Evolutionary conservation across 2,329 filamentous ascomycete species (phyloP).

Genomic region (Stemphylium lycopersici): DNA sequence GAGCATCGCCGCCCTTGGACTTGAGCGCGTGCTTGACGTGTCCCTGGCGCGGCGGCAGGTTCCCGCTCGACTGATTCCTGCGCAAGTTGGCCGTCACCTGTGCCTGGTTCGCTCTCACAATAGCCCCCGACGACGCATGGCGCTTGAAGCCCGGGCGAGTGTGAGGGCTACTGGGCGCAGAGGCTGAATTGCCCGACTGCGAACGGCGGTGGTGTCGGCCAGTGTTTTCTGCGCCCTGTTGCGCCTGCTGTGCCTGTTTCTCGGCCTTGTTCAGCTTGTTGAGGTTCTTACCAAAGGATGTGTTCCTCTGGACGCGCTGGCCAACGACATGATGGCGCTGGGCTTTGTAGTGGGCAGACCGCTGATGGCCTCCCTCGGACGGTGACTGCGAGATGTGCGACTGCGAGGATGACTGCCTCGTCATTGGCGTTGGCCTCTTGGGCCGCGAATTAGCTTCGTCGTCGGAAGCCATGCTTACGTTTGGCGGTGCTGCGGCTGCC

Average conservation of each 20-base stretch:
- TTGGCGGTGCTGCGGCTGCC: slow-evolving; percentile 31
- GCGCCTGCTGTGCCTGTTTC: slow-evolving; percentile 29
- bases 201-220: slow-evolving; percentile 47
- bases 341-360: slow-evolving; percentile 40
- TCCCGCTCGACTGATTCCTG: slow-evolving; percentile 55
- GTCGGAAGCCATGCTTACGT: slow-evolving; percentile 45
- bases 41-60: slow-evolving; percentile 51
- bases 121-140: slow-evolving; percentile 50
- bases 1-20: slow-evolving; percentile 41
- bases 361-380: slow-evolving; percentile 36
- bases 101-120: slow-evolving; percentile 42
- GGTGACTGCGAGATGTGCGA: slow-evolving; percentile 48
- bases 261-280: slow-evolving; percentile 49
- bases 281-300: slow-evolving; percentile 51
- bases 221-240: slow-evolving; percentile 34
- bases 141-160: slow-evolving; percentile 50
- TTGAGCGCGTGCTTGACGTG: slow-evolving; percentile 50
- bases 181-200: slow-evolving; percentile 46
- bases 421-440: slow-evolving; percentile 44
- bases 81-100: slow-evolving; percentile 45
- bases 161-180: slow-evolving; percentile 43
- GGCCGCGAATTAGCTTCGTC: slow-evolving; percentile 45
- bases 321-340: slow-evolving; percentile 51
- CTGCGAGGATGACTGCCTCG: slow-evolving; percentile 47
- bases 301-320: slow-evolving; percentile 49